Conservation (phyloP, 2,329 filamentous ascomycete genomes). For the Cryphonectria naterciae region DNA sequence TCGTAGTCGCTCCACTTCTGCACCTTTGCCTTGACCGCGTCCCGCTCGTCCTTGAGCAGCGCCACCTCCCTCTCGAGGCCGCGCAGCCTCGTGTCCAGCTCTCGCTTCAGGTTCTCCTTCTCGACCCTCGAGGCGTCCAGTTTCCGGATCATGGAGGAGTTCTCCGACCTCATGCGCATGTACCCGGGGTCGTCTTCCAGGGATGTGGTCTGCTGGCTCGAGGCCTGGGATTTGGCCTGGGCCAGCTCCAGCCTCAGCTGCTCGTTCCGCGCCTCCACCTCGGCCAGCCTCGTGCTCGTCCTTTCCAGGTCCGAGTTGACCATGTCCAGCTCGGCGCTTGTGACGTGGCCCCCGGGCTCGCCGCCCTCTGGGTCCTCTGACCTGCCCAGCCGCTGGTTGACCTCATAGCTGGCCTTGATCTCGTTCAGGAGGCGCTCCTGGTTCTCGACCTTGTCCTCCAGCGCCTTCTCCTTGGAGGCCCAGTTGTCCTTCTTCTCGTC, state of each 20-base stretch:
- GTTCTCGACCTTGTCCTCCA: slow-evolving; percentile 93
- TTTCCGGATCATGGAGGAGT: slow-evolving; percentile 87
- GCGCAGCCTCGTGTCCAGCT: slow-evolving; percentile 75
- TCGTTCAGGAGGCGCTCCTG: slow-evolving; percentile 92
- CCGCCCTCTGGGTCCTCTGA: slow-evolving; percentile 59
- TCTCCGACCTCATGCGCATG: slow-evolving; percentile 88
- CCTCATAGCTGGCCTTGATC: slow-evolving; percentile 95
- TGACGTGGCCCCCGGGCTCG: slow-evolving; percentile 65
- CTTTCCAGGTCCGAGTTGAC: slow-evolving; percentile 89
- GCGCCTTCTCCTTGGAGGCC: slow-evolving; percentile 83
- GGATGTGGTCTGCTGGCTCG: slow-evolving; percentile 61
- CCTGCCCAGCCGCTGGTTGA: slow-evolving; percentile 84
- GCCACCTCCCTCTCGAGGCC: slow-evolving; percentile 79
- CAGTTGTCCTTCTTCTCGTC: slow-evolving; percentile 96
- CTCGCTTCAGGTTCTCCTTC: slow-evolving; percentile 77
- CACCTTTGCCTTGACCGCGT: slow-evolving; percentile 77
- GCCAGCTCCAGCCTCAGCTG: slow-evolving; percentile 89
- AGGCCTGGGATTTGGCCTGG: slow-evolving; percentile 77
- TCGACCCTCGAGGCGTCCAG: slow-evolving; percentile 83
- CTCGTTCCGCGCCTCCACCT: slow-evolving; percentile 93
- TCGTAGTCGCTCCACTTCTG: slow-evolving; percentile 94
- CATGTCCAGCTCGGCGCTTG: slow-evolving; percentile 91
- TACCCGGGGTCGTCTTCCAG: slow-evolving; percentile 90
- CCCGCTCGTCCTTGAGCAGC: slow-evolving; percentile 78
- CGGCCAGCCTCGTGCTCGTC: slow-evolving; percentile 82